These are phyloP conservation scores for Linum trigynum DNA, from an alignment of 345 rosid species.

Conservation along the genomic window DNA sequence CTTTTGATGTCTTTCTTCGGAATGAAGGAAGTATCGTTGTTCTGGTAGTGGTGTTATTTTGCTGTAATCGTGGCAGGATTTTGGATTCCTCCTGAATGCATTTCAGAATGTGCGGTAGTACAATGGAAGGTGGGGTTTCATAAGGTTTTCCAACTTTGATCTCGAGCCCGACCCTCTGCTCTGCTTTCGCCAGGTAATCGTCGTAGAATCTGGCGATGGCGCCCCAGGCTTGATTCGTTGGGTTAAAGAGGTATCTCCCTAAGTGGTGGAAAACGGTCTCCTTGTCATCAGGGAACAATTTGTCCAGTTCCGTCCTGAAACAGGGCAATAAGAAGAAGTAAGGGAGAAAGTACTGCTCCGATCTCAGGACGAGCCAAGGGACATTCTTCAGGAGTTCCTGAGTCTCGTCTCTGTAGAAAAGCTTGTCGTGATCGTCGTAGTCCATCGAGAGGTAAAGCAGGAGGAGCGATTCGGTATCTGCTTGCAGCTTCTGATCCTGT, in stretches of 20 bases:
- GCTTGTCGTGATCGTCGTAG: conserved; percentile 52
- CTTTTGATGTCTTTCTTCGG: not conserved
- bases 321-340: conserved; percentile 54
- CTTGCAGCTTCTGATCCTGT: not conserved
- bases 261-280: conserved; percentile 52
- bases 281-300: conserved; percentile 40
- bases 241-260: conserved; percentile 64
- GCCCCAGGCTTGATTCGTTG: conserved; percentile 62
- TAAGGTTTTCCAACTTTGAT: conserved; percentile 8
- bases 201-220: conserved; percentile 49
- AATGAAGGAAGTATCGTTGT: no score
- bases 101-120: conserved; percentile 8
- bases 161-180: conserved; percentile 19
- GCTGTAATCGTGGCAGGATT: conserved; percentile 6
- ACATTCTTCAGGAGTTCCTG: conserved; percentile 33
- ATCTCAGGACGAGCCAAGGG: conserved; percentile 61
- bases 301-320: conserved; percentile 32
- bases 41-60: not conserved
- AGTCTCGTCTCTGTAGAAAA: conserved; percentile 54
- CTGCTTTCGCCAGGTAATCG: conserved; percentile 22
- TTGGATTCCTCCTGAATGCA: conserved; percentile 9
- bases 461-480: conserved; percentile 17
- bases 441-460: conserved; percentile 58
- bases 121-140: not conserved
- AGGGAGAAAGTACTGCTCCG: conserved; percentile 60